A percentile compares a stretch with the other conserved stretches of the same genome.
These are phyloP conservation scores for Luvunga scandens DNA, from an alignment of 345 rosid species.

Conservation along the genomic window DNA sequence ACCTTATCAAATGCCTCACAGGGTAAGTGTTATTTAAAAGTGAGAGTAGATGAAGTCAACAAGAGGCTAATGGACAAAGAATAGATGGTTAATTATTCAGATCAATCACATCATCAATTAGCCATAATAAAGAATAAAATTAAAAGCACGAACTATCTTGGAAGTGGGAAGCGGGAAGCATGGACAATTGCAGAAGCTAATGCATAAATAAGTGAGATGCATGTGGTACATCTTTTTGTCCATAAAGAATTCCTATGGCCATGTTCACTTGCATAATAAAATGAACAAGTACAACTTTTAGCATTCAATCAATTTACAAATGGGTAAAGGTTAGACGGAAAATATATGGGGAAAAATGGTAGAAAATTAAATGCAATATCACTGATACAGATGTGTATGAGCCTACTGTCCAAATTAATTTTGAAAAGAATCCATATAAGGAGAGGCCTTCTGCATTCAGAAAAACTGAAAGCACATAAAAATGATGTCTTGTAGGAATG, in stretches of 20 bases:
- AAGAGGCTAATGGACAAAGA: background rate
- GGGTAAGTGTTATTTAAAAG: background rate
- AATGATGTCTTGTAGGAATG: conserved; percentile 2
- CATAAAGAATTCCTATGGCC: background rate
- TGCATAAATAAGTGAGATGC: background rate
- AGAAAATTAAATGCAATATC: background rate
- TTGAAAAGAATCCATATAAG: too few species aligned
- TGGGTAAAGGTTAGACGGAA: too few species aligned
- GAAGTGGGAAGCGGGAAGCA: too few species aligned
- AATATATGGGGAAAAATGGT: too few species aligned
- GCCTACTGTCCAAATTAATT: background rate
- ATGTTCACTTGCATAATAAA: background rate
- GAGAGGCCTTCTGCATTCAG: background rate
- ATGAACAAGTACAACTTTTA: too few species aligned
- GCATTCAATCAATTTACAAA: too few species aligned
- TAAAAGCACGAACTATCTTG: too few species aligned
- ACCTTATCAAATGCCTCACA: background rate
- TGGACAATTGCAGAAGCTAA: too few species aligned
- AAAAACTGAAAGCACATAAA: background rate
- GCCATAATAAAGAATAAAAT: too few species aligned
- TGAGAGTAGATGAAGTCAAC: background rate
- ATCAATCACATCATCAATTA: background rate
- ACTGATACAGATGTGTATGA: background rate
- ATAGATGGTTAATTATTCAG: background rate
- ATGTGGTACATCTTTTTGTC: too few species aligned